These are phyloP conservation scores for Trichoderma atrobrunneum DNA, from an alignment of 2,329 filamentous ascomycete genomes.

Conservation along the genomic window DNA sequence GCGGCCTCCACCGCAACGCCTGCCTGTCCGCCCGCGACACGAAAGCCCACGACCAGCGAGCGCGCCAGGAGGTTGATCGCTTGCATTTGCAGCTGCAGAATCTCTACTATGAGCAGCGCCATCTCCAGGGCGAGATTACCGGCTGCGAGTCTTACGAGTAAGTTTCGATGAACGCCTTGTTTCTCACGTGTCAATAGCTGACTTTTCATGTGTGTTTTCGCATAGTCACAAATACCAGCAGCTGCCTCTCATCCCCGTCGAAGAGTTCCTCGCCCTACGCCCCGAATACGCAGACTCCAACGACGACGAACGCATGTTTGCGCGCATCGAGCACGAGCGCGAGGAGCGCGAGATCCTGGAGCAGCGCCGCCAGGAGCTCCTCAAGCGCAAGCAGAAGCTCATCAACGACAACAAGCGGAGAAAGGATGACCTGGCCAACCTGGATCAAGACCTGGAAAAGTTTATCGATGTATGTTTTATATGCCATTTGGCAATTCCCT, in stretches of 20 bases:
- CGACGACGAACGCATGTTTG: slow-evolving; percentile 82
- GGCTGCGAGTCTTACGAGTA: slow-evolving; percentile 92
- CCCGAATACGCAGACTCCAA: slow-evolving; percentile 71
- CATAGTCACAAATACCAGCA: slow-evolving; percentile 80
- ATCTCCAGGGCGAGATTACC: slow-evolving; percentile 83
- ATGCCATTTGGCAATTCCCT: neutral
- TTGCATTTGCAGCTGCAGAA: slow-evolving; percentile 93
- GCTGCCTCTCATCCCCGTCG: slow-evolving; percentile 77
- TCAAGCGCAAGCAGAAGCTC: slow-evolving; percentile 63
- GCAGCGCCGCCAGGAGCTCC: slow-evolving; percentile 72
- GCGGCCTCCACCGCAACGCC: slow-evolving; percentile 78
- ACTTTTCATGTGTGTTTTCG: neutral
- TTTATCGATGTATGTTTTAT: slow-evolving; percentile 72
- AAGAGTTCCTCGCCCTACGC: slow-evolving; percentile 74
- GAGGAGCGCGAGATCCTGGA: slow-evolving; percentile 81
- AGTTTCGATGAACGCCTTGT: slow-evolving; percentile 29
- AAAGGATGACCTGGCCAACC: slow-evolving; percentile 85
- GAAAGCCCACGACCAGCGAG: slow-evolving; percentile 83
- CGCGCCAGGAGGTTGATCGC: slow-evolving; percentile 84
- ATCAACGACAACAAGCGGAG: slow-evolving; percentile 79
- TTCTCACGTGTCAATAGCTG: slow-evolving; percentile 53
- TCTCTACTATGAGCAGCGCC: slow-evolving; percentile 91
- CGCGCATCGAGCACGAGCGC: slow-evolving; percentile 87
- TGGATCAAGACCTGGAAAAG: slow-evolving; percentile 89
- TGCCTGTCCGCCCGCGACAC: slow-evolving; percentile 79